Evolutionary conservation across 352 stramenopile species (phyloP).

Genomic region (Phytopythium vexans): DNA sequence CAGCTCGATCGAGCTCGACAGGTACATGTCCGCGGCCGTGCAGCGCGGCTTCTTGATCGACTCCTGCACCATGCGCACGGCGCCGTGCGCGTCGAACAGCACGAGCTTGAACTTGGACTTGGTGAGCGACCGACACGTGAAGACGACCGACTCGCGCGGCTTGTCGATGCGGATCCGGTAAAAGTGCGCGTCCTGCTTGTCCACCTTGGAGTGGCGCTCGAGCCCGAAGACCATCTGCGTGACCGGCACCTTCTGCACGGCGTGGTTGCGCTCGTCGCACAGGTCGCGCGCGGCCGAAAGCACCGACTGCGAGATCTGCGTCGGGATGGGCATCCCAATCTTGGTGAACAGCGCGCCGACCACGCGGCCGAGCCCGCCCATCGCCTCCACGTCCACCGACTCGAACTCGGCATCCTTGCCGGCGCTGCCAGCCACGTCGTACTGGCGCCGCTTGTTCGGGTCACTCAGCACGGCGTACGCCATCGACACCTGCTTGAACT

Average conservation of each 20-base stretch:
- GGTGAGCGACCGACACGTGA: constrained; percentile 75
- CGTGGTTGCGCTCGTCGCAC: constrained; percentile 73
- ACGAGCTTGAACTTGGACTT: constrained; percentile 91
- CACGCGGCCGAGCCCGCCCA: constrained; percentile 80
- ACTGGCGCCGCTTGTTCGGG: constrained; percentile 85
- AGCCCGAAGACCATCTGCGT: constrained; percentile 67
- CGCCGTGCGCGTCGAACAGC: constrained; percentile 76
- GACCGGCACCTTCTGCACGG: constrained; percentile 49
- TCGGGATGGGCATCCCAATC: constrained; percentile 87
- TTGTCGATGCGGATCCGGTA: constrained; percentile 76
- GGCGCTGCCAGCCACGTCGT: constrained; percentile 69
- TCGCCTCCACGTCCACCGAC: constrained; percentile 79
- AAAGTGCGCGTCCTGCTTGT: constrained; percentile 89
- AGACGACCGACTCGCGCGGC: constrained; percentile 70
- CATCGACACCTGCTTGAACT: constrained; percentile 84
- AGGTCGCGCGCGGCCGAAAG: constrained; percentile 74
- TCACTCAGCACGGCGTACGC: constrained; percentile 86
- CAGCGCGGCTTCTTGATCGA: constrained; percentile 71
- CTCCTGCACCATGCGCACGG: constrained; percentile 83
- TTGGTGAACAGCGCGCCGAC: constrained; percentile 87
- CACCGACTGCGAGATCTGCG: constrained; percentile 84
- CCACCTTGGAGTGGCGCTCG: constrained; percentile 70
- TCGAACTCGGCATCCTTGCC: constrained; percentile 82
- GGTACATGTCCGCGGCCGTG: constrained; percentile 87
- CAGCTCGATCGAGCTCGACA: constrained; percentile 81